Conservation (phyloP, 2,329 filamentous ascomycete genomes). For the Cordyceps tenuipes region DNA sequence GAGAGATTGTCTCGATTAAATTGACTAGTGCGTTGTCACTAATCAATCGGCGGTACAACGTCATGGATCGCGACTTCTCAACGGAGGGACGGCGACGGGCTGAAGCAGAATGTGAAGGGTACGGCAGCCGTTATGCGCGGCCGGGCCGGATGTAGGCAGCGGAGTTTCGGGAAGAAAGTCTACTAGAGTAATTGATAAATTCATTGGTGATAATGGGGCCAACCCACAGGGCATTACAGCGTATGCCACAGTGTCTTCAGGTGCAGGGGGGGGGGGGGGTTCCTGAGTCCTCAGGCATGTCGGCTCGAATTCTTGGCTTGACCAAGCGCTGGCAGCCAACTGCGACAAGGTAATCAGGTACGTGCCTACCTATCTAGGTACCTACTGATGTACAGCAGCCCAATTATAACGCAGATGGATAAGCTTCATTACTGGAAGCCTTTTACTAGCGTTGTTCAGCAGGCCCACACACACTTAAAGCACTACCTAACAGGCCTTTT, state of each 20-base stretch:
- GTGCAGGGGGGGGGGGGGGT: not conserved
- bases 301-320: not conserved
- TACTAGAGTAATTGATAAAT: too few species aligned
- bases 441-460: not conserved
- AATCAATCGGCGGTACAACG: not conserved
- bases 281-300: not conserved
- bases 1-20: not conserved
- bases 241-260: not conserved
- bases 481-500: too few species aligned
- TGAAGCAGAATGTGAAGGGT: not conserved
- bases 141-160: not conserved
- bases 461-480: not conserved
- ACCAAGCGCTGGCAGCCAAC: too few species aligned
- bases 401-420: not conserved
- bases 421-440: not conserved
- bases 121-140: not conserved
- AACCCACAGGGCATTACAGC: not conserved
- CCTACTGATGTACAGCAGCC: too few species aligned
- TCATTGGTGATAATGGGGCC: not conserved
- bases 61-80: not conserved
- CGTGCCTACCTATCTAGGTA: too few species aligned
- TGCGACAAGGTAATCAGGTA: too few species aligned
- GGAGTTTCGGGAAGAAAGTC: constrained; percentile 3
- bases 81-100: not conserved
- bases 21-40: not conserved